Conservation (phyloP, 768 basidiomycete genomes). For the Leccinum sublutescens region DNA sequence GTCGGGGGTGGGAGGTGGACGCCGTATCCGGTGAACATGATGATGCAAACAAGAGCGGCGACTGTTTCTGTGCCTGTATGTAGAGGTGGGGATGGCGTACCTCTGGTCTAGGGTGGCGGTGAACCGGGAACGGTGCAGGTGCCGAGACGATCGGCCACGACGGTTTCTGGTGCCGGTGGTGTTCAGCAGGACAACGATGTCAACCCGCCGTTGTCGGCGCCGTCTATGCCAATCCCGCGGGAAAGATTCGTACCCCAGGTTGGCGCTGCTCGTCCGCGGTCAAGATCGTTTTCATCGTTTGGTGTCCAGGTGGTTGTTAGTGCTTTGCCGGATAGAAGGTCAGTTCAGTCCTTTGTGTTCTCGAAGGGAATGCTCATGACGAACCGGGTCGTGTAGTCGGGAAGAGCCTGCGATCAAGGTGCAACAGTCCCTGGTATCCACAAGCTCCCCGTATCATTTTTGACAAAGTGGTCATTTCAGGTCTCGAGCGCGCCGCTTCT, state of each 20-base stretch:
- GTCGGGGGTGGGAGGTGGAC: background rate
- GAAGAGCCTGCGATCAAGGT: conserved; percentile 24
- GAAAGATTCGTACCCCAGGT: conserved; percentile 64
- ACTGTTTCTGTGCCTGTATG: conserved; percentile 33
- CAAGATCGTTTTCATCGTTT: conserved; percentile 77
- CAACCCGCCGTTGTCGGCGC: background rate
- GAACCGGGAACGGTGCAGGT: conserved; percentile 6
- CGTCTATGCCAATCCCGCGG: conserved; percentile 41
- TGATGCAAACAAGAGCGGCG: conserved; percentile 26
- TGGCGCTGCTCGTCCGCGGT: conserved; percentile 50
- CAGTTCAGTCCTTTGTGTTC: background rate
- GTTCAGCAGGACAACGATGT: background rate
- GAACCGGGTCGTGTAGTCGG: conserved; percentile 9
- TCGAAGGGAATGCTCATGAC: background rate
- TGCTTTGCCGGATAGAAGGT: conserved; percentile 18
- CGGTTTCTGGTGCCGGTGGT: background rate
- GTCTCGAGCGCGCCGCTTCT: no score
- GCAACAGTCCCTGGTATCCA: background rate
- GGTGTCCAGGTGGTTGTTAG: conserved; percentile 32
- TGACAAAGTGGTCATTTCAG: no score
- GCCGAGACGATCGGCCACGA: conserved; percentile 20
- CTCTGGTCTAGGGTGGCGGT: background rate
- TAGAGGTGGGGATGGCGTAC: conserved; percentile 9
- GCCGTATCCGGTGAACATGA: background rate
- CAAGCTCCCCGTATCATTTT: no score